A percentile compares a stretch with the other conserved stretches of the same genome.
These are phyloP conservation scores for Colletotrichum sp. DNA, from an alignment of 2,329 filamentous ascomycete species.

Conservation along the genomic window DNA sequence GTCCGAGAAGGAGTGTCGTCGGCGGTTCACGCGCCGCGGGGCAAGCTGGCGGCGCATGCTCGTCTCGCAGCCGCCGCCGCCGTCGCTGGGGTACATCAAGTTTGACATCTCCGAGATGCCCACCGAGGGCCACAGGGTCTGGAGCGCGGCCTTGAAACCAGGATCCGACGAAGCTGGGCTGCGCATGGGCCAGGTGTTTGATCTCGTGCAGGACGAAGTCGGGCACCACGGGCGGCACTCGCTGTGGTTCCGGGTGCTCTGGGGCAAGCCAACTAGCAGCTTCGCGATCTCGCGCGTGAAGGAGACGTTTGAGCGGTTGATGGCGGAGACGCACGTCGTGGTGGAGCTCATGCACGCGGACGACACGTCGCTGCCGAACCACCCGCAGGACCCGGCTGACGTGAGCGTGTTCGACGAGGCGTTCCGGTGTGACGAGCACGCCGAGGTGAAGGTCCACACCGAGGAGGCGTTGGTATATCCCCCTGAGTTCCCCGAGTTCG, in stretches of 20 bases:
- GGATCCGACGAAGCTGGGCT: neutral
- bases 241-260: constrained; percentile 16
- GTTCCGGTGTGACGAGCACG: constrained; percentile 5
- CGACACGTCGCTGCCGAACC: constrained; percentile 7
- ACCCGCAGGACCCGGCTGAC: constrained; percentile 6
- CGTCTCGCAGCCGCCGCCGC: constrained; percentile 22
- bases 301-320: constrained; percentile 1
- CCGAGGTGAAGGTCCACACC: neutral
- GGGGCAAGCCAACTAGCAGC: neutral
- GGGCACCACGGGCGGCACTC: constrained; percentile 15
- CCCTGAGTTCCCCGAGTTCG: neutral
- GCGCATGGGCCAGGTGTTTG: constrained; percentile 25
- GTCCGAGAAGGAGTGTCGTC: neutral
- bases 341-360: constrained; percentile 19
- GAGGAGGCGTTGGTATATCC: neutral
- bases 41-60: constrained; percentile 28
- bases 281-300: constrained; percentile 1
- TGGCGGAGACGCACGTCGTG: constrained; percentile 1
- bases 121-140: neutral
- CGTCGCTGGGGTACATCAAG: neutral
- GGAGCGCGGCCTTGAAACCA: neutral
- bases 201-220: constrained; percentile 8
- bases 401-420: constrained; percentile 3
- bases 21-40: constrained; percentile 10
- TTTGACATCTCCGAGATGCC: constrained; percentile 2